These are phyloP conservation scores for Diplocarpon rosae DNA, from an alignment of 2,329 filamentous ascomycete genomes.

Conservation along the genomic window DNA sequence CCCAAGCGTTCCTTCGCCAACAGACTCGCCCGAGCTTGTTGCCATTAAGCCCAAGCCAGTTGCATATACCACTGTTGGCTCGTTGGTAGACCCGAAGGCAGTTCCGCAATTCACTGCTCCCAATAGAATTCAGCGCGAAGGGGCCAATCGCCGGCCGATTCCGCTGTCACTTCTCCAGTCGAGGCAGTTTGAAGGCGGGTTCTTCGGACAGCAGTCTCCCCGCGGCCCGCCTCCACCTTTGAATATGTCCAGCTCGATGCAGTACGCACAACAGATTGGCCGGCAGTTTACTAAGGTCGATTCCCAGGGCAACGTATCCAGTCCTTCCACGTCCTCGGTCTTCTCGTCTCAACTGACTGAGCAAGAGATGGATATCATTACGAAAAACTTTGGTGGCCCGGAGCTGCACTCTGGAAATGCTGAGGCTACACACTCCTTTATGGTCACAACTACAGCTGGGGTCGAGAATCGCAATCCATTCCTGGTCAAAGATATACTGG, in stretches of 20 bases:
- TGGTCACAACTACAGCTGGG: neutral
- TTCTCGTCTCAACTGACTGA: neutral
- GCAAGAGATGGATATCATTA: neutral
- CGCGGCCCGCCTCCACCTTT: slow-evolving; percentile 19
- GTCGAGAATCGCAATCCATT: slow-evolving; percentile 1
- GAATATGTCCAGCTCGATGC: slow-evolving; percentile 23
- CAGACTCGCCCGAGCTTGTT: slow-evolving; percentile 25
- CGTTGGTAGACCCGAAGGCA: slow-evolving; percentile 24
- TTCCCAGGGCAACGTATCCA: neutral
- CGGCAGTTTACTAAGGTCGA: slow-evolving; percentile 9
- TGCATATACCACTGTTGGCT: slow-evolving; percentile 28
- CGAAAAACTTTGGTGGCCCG: neutral
- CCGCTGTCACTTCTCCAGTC: slow-evolving; percentile 16
- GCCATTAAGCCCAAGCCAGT: slow-evolving; percentile 21
- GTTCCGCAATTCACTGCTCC: slow-evolving; percentile 25
- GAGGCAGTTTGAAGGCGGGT: slow-evolving; percentile 14
- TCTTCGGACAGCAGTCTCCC: slow-evolving; percentile 8
- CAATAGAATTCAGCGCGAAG: slow-evolving; percentile 28
- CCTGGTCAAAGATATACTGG: neutral
- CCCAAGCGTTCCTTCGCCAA: slow-evolving; percentile 11
- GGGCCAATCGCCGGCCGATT: slow-evolving; percentile 22
- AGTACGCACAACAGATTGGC: slow-evolving; percentile 24
- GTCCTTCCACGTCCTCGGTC: neutral
- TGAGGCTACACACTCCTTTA: neutral
- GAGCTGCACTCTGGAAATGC: neutral